phyloP scores from a whole-genome alignment of 371 early-diverging fungal genomes.

The Mortierella sp. region DNA sequence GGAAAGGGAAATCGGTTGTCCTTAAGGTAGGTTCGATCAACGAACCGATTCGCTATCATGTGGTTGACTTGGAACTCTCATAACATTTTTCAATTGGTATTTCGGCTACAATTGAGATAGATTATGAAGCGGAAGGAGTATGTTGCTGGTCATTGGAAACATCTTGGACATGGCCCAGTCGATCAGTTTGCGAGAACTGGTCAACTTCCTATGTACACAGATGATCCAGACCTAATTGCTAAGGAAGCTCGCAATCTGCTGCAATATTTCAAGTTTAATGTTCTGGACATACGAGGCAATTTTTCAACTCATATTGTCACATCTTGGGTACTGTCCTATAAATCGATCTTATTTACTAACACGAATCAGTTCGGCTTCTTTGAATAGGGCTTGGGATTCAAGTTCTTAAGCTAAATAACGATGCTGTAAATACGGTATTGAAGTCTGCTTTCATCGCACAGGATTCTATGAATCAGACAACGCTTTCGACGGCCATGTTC shows the following conservation, averaged over 20 bases:
- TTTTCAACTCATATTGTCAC: neutral
- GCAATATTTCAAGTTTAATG: conserved; percentile 60
- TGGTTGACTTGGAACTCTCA: neutral
- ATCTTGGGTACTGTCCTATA: neutral
- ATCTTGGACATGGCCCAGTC: conserved; percentile 77
- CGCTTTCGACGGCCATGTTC: conserved; percentile 40
- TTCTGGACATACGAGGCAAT: conserved; percentile 70
- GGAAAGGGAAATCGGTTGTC: conserved; percentile 66
- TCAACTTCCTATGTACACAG: conserved; percentile 60
- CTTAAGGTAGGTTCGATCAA: conserved; percentile 62
- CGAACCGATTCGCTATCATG: too few species aligned
- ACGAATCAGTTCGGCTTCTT: neutral
- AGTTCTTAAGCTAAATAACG: conserved; percentile 65
- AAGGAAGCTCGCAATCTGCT: conserved; percentile 61
- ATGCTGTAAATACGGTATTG: conserved; percentile 25
- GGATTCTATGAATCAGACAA: conserved; percentile 31
- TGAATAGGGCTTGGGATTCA: conserved; percentile 69
- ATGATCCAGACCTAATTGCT: conserved; percentile 61
- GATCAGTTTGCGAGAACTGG: conserved; percentile 72
- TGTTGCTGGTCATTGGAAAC: conserved; percentile 66
- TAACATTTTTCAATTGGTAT: neutral
- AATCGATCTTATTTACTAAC: neutral
- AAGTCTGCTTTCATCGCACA: conserved; percentile 11
- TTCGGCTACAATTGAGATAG: conserved; percentile 24
- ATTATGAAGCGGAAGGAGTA: conserved; percentile 62